These are phyloP conservation scores for Protea cynaroides DNA, from an alignment of 164 flowering plant genomes.

Conservation along the genomic window DNA sequence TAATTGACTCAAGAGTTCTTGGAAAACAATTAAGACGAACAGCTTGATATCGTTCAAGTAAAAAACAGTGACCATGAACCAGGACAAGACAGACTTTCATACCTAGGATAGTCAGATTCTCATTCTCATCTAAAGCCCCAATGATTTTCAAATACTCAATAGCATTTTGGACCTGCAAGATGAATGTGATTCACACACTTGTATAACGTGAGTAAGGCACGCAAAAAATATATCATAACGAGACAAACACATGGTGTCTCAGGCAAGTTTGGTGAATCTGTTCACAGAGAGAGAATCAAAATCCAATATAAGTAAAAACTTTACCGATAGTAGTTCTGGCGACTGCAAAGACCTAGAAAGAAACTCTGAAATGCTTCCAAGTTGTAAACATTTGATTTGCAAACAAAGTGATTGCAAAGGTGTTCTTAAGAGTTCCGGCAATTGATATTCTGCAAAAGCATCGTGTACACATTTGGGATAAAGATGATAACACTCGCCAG, in stretches of 20 bases:
- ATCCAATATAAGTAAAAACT: background rate
- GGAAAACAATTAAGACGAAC: background rate
- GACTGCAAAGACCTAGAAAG: constrained; percentile 85
- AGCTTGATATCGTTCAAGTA: background rate
- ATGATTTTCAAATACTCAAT: constrained; percentile 76
- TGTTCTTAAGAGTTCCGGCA: constrained; percentile 93
- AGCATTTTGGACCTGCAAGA: constrained; percentile 90
- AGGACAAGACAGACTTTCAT: constrained; percentile 5
- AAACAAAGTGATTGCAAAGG: constrained; percentile 94
- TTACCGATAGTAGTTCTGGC: constrained; percentile 81
- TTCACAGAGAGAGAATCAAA: background rate
- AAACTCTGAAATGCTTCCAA: constrained; percentile 92
- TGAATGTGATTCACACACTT: background rate
- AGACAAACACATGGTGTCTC: background rate
- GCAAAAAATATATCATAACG: constrained; percentile 1
- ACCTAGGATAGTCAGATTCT: constrained; percentile 83
- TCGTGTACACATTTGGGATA: constrained; percentile 92
- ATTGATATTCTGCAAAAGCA: constrained; percentile 84
- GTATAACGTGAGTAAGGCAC: background rate
- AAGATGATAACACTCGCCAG: constrained; percentile 92
- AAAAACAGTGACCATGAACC: background rate
- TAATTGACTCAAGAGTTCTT: constrained; percentile 5
- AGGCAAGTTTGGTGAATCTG: background rate
- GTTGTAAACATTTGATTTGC: constrained; percentile 88
- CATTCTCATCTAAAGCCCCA: constrained; percentile 85